Percentiles rank a stretch among this genome's conserved stretches.
phyloP scores from a whole-genome alignment of 2,329 filamentous ascomycete genomes.

The Botryosphaeria agaves region DNA sequence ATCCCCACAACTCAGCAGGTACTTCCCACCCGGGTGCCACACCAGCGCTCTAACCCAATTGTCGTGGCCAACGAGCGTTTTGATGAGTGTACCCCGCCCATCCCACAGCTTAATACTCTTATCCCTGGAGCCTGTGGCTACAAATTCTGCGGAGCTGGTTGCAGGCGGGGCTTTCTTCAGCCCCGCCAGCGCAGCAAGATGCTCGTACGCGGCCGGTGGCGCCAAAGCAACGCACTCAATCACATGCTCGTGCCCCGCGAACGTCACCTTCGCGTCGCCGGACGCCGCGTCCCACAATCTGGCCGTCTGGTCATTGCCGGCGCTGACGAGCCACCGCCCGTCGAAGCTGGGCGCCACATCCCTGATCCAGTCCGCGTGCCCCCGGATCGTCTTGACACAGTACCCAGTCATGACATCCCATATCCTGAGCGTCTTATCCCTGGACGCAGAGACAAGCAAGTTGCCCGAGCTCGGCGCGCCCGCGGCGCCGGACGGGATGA shows the following conservation, averaged over 20 bases:
- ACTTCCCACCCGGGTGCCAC: slow-evolving; percentile 87
- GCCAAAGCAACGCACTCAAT: slow-evolving; percentile 80
- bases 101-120: slow-evolving; percentile 89
- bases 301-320: slow-evolving; percentile 65
- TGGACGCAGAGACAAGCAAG: slow-evolving; percentile 67
- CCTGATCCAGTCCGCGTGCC: slow-evolving; percentile 82
- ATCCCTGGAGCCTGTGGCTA: slow-evolving; percentile 78
- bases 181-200: slow-evolving; percentile 61
- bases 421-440: slow-evolving; percentile 70
- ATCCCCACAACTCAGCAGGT: slow-evolving; percentile 68
- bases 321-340: slow-evolving; percentile 66
- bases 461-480: slow-evolving; percentile 68
- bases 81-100: slow-evolving; percentile 64
- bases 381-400: slow-evolving; percentile 75
- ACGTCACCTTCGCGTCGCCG: slow-evolving; percentile 58
- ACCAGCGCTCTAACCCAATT: slow-evolving; percentile 81
- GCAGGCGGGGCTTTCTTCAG: slow-evolving; percentile 65
- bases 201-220: slow-evolving; percentile 58
- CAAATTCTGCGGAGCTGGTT: slow-evolving; percentile 64
- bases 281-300: slow-evolving; percentile 67
- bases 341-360: slow-evolving; percentile 71
- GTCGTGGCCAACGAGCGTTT: slow-evolving; percentile 73
- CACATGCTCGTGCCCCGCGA: slow-evolving; percentile 74
- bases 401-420: slow-evolving; percentile 92
- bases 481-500: slow-evolving; percentile 68